Evolutionary conservation across 2,329 filamentous ascomycete genomes (phyloP), one percentile per base, ranked within the genome.

Genomic region (Neonectria ditissima): DNA sequence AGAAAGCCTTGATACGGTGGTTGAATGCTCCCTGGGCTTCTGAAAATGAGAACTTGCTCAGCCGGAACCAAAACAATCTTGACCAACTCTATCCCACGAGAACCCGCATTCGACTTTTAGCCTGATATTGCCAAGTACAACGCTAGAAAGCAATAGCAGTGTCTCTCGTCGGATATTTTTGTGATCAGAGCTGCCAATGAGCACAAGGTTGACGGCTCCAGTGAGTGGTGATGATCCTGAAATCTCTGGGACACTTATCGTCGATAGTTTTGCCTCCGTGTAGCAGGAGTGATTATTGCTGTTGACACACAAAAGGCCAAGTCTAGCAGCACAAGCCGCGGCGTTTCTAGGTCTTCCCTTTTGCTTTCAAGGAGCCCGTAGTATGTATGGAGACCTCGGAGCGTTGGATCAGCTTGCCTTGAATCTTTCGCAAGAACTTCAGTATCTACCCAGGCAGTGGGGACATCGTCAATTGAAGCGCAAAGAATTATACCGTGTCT

Each of bases 111-210:
- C 64, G 6, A 63, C 53, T 16, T 63, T 28, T 71, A 73, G 1
- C 70, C 69, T 4, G 48, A 43, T 5, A 8, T 13, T 8, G 60
- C 52, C 48, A 63, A 16, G 34, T 3, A 20, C 24, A 22, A n/a
- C 18, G 16, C 60, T 48, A 0, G 62, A 48, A 14, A 81, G 76
- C 2, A 79, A 47, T 4, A 83, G 55, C 10, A 82, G 68, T 0
- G 72, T 79, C 32, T 84, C 82, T 0, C 81, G 81, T 1, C 80
- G 74, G 41, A 84, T 79, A 58, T 77, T 81, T 64, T 84, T 84
- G 72, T 84, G 82, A 6, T 84, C 82, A 55, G 83, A 81, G 11
- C 72, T 74, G 26, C 75, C 76, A 3, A 83, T 81, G 74, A 85
- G 80, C 10, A 85, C 79, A n/a, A 58, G 66, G 80, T 74, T 5